A percentile compares a stretch with the other conserved stretches of the same genome.
These are phyloP conservation scores for Populus tremula DNA, from an alignment of 345 rosid genomes.

Conservation along the genomic window DNA sequence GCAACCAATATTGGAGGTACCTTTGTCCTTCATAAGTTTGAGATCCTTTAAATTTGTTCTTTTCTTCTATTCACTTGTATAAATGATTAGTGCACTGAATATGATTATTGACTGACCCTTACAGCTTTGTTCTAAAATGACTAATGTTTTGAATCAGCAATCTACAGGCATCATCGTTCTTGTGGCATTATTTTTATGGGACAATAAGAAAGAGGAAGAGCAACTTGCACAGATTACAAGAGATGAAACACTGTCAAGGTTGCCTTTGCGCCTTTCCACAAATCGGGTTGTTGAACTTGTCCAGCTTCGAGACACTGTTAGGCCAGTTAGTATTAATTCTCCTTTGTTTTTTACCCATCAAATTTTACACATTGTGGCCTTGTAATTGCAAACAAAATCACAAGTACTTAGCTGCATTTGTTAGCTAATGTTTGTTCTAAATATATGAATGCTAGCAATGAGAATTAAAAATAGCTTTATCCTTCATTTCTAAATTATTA, in stretches of 20 bases:
- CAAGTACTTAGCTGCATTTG: background rate
- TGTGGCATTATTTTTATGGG: constrained; percentile 76
- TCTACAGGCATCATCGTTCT: constrained; percentile 76
- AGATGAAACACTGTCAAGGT: constrained; percentile 85
- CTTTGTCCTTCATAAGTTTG: background rate
- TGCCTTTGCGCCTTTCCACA: constrained; percentile 88
- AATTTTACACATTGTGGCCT: background rate
- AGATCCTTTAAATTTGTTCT: background rate
- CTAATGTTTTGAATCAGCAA: constrained; percentile 67
- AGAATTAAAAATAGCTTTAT: background rate
- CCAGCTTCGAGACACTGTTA: constrained; percentile 84
- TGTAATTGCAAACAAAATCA: constrained; percentile 6
- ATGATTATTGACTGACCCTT: constrained; percentile 7
- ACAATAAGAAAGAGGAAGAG: constrained; percentile 94
- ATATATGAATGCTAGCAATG: background rate
- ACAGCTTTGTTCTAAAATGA: constrained; percentile 38
- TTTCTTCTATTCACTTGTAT: background rate
- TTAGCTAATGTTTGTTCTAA: background rate
- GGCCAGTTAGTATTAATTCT: constrained; percentile 63
- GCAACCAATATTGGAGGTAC: constrained; percentile 87
- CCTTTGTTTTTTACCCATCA: background rate
- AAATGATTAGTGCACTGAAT: background rate
- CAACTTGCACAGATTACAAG: constrained; percentile 86
- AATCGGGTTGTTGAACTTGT: constrained; percentile 91
- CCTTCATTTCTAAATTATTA: background rate